Conservation (phyloP, 768 basidiomycete genomes). For the Pulveroboletus sp. region DNA sequence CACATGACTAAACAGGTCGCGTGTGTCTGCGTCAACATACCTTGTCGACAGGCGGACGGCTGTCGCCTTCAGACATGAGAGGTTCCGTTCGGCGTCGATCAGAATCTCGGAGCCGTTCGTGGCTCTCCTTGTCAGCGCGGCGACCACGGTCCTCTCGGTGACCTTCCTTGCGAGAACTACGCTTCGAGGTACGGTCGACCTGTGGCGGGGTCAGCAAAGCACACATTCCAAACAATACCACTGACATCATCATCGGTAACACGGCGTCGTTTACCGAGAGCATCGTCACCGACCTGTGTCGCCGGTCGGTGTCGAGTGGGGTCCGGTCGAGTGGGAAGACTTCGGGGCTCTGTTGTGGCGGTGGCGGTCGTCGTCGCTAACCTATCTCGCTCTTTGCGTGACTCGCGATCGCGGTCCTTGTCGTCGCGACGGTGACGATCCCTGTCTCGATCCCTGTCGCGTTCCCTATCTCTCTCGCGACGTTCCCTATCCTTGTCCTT, state of each 20-base stretch:
- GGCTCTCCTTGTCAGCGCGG: slow-evolving; percentile 66
- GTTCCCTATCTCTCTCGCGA: slow-evolving; percentile 43
- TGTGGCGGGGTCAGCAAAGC: slow-evolving; percentile 28
- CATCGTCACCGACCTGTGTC: slow-evolving; percentile 52
- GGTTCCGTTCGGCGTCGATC: slow-evolving; percentile 66
- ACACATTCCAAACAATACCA: slow-evolving; percentile 7
- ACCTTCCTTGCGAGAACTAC: slow-evolving; percentile 74
- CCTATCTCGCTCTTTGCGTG: slow-evolving; percentile 59
- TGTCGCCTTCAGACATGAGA: slow-evolving; percentile 51
- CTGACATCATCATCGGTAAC: slow-evolving; percentile 72
- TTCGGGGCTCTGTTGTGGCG: slow-evolving; percentile 49
- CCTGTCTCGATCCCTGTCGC: slow-evolving; percentile 42
- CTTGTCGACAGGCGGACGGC: slow-evolving; percentile 57
- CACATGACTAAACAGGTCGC: slow-evolving; percentile 4
- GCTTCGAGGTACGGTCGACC: slow-evolving; percentile 76
- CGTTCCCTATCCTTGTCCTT: slow-evolving; percentile 40
- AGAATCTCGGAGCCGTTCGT: slow-evolving; percentile 65
- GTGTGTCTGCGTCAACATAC: slow-evolving; percentile 36
- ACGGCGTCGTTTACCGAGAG: slow-evolving; percentile 70
- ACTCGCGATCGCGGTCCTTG: slow-evolving; percentile 63
- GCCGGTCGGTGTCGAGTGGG: slow-evolving; percentile 51
- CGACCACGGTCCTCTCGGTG: slow-evolving; percentile 75
- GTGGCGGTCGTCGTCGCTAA: slow-evolving; percentile 30
- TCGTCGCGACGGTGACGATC: slow-evolving; percentile 55
- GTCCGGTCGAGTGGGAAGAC: slow-evolving; percentile 59